Conservation (phyloP, 805 yeast genomes). For the Sporopachydermia lactativora region DNA sequence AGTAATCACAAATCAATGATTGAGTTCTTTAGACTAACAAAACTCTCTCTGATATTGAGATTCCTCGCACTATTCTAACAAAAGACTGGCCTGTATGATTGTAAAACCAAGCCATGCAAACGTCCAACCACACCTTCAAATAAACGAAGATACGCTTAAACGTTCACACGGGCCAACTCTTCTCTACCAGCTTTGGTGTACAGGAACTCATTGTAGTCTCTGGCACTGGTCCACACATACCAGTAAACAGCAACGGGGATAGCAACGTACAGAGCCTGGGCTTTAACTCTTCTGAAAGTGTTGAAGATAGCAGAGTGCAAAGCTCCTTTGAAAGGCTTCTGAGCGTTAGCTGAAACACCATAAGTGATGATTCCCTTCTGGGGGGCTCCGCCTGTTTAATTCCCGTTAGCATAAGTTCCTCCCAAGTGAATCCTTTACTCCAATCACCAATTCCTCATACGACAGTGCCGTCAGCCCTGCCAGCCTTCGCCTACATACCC, state of each 20-base stretch:
- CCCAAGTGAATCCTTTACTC: too few species aligned
- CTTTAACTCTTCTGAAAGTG: conserved; percentile 84
- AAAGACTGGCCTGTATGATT: too few species aligned
- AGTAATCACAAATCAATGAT: too few species aligned
- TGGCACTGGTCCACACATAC: conserved; percentile 76
- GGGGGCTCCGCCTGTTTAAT: conserved; percentile 54
- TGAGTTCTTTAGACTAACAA: too few species aligned
- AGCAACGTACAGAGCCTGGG: conserved; percentile 65
- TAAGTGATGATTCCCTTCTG: conserved; percentile 81
- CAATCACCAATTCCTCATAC: too few species aligned
- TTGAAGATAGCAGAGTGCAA: conserved; percentile 81
- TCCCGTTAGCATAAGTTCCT: too few species aligned
- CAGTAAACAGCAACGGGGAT: conserved; percentile 73
- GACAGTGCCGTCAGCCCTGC: too few species aligned
- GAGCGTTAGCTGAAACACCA: conserved; percentile 88
- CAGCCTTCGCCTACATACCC: conserved; percentile 35
- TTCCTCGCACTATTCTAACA: too few species aligned
- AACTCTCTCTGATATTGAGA: too few species aligned
- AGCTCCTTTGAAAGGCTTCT: conserved; percentile 80
- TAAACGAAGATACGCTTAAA: too few species aligned
- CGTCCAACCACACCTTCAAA: too few species aligned
- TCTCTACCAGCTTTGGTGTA: conserved; percentile 97
- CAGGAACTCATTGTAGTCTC: conserved; percentile 81
- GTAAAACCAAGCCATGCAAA: too few species aligned
- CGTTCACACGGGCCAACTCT: conserved; percentile 41